A percentile compares a stretch with the other conserved stretches of the same genome.
Conservation (phyloP, 768 basidiomycete species). For the Coprinellus aureogranulatus region DNA sequence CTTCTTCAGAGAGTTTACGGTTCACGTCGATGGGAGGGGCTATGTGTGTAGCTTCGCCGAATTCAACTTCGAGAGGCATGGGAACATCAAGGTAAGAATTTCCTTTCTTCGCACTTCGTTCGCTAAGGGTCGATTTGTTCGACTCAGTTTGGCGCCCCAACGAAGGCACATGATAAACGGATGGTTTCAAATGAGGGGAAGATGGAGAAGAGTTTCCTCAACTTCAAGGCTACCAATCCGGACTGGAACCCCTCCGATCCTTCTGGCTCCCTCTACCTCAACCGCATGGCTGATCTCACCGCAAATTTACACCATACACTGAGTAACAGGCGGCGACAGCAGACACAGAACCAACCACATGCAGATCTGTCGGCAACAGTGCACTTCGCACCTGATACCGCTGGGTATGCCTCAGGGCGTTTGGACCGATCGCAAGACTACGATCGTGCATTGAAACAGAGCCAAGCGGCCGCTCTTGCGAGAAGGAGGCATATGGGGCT, state of each 20-base stretch:
- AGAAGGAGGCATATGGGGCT: slow-evolving; percentile 37
- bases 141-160: slow-evolving; percentile 80
- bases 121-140: too few species aligned
- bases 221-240: slow-evolving; percentile 95
- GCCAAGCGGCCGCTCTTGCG: slow-evolving; percentile 53
- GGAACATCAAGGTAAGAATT: slow-evolving; percentile 76
- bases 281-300: slow-evolving; percentile 72
- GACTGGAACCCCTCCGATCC: slow-evolving; percentile 95
- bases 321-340: slow-evolving; percentile 33
- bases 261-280: slow-evolving; percentile 85
- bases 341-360: slow-evolving; percentile 17
- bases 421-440: slow-evolving; percentile 41
- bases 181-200: slow-evolving; percentile 90
- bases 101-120: too few species aligned
- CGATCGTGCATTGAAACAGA: slow-evolving; percentile 71
- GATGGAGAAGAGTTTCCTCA: slow-evolving; percentile 98
- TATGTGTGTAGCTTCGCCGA: slow-evolving; percentile 98
- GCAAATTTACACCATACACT: slow-evolving; percentile 43
- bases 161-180: slow-evolving; percentile 61
- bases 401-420: neutral
- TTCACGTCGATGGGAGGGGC: slow-evolving; percentile 94
- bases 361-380: slow-evolving; percentile 14
- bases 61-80: slow-evolving; percentile 95
- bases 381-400: slow-evolving; percentile 9
- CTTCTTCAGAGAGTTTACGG: slow-evolving; percentile 97